phyloP scores from a whole-genome alignment of 495 filamentous ascomycete genomes.

The Penicillium salamii region DNA sequence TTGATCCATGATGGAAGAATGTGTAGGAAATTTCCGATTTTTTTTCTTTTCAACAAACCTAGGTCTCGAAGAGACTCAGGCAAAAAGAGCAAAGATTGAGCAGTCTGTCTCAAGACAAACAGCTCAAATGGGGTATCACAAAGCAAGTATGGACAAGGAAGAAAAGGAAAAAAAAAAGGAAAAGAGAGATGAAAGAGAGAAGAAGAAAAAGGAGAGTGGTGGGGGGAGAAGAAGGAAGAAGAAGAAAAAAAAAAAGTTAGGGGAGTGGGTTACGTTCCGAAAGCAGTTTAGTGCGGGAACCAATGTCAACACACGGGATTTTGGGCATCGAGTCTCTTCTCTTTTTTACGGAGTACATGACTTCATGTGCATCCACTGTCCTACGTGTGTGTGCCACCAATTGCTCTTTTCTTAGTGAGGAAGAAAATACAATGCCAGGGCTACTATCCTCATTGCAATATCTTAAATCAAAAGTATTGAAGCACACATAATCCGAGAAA shows the following conservation, averaged over 20 bases:
- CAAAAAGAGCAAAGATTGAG: slow-evolving; percentile 24
- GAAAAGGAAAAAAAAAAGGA: slow-evolving; percentile 21
- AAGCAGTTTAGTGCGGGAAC: slow-evolving; percentile 17
- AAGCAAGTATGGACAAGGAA: slow-evolving; percentile 25
- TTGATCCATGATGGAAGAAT: slow-evolving; percentile 60
- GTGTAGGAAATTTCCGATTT: not conserved
- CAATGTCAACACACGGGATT: slow-evolving; percentile 4
- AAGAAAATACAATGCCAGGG: no score
- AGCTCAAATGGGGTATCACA: slow-evolving; percentile 38
- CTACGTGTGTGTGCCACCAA: no score
- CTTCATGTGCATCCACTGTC: not conserved
- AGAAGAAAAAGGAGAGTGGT: slow-evolving; percentile 17
- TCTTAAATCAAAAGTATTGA: no score
- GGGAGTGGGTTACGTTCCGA: slow-evolving; percentile 14
- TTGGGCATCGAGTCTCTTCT: not conserved
- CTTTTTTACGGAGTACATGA: slow-evolving; percentile 1
- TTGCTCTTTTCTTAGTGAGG: no score
- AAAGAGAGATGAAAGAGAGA: slow-evolving; percentile 17
- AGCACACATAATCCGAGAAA: no score
- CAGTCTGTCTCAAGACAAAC: slow-evolving; percentile 37
- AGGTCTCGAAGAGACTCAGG: slow-evolving; percentile 15
- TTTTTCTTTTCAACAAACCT: slow-evolving; percentile 15
- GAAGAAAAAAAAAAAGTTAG: slow-evolving; percentile 24
- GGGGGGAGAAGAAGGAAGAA: slow-evolving; percentile 20
- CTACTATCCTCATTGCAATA: no score